Conservation (phyloP, 1,284 basidiomycete species). For the Thecaphora thlaspeos region DNA sequence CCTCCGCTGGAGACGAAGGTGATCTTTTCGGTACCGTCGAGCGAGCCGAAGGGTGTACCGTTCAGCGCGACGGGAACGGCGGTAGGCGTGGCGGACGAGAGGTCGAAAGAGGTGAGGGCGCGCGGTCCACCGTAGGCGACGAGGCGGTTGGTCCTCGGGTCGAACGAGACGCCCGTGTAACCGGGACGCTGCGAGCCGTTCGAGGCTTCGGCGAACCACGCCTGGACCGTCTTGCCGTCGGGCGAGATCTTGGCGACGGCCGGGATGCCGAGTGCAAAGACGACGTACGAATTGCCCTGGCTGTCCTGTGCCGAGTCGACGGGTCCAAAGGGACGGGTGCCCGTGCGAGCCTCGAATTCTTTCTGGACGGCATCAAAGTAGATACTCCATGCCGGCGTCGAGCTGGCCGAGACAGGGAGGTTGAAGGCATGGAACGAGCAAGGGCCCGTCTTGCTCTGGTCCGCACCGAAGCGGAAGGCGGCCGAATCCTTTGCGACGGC, state of each 20-base stretch:
- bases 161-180: constrained; percentile 49
- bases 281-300: constrained; percentile 53
- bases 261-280: constrained; percentile 51
- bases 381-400: constrained; percentile 41
- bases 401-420: constrained; percentile 34
- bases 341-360: constrained; percentile 26
- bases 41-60: constrained; percentile 36
- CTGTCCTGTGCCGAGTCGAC: constrained; percentile 50
- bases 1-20: constrained; percentile 23
- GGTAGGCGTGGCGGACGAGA: constrained; percentile 21
- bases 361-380: constrained; percentile 40
- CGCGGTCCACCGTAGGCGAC: constrained; percentile 53
- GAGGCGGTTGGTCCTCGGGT: constrained; percentile 37
- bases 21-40: constrained; percentile 48
- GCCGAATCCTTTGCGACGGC: constrained; percentile 49
- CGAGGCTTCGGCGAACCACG: constrained; percentile 39
- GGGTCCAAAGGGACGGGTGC: constrained; percentile 49
- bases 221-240: constrained; percentile 30
- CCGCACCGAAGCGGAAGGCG: constrained; percentile 44
- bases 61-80: constrained; percentile 33
- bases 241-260: constrained; percentile 50
- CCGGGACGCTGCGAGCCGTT: constrained; percentile 51
- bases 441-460: constrained; percentile 37
- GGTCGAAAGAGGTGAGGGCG: constrained; percentile 44
- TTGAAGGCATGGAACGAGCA: constrained; percentile 52